Evolutionary conservation across 2,329 filamentous ascomycete genomes (phyloP).

Genomic region (Neoascochyta sp.): DNA sequence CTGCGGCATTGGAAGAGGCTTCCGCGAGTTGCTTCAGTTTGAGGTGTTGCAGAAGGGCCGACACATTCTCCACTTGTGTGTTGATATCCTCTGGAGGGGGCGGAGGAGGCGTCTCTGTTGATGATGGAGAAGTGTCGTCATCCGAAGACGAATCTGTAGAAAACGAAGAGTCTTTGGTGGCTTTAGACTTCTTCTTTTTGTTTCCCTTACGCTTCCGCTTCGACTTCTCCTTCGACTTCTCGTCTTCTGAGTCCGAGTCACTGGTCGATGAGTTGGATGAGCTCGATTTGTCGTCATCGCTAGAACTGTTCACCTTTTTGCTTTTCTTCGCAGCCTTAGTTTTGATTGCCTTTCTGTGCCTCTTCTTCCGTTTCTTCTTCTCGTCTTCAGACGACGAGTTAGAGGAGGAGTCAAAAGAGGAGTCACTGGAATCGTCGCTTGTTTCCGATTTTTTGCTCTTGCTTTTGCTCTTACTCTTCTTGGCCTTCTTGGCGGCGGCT

Average conservation of each 20-base stretch:
- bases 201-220: conserved; percentile 17
- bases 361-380: conserved; percentile 11
- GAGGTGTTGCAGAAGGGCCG: conserved; percentile 10
- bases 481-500: conserved; percentile 11
- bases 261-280: conserved; percentile 12
- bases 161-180: conserved; percentile 5
- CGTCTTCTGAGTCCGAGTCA: conserved; percentile 14
- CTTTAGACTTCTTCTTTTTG: conserved; percentile 13
- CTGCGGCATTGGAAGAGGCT: conserved; percentile 8
- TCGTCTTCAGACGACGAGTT: conserved; percentile 11
- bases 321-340: conserved; percentile 22
- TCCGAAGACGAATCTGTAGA: conserved; percentile 6
- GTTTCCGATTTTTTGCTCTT: conserved; percentile 17
- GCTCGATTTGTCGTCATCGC: conserved; percentile 13
- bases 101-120: conserved; percentile 3
- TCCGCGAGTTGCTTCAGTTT: conserved; percentile 16
- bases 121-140: conserved; percentile 7
- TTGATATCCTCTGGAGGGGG: conserved; percentile 11
- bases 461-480: conserved; percentile 21
- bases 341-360: conserved; percentile 13
- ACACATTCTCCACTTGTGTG: conserved; percentile 14
- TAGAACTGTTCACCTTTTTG: conserved; percentile 20
- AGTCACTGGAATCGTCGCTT: conserved; percentile 14
- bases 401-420: conserved; percentile 15
- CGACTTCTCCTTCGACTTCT: conserved; percentile 4